Percentiles rank a stretch among this genome's conserved stretches.
Evolutionary conservation across 1,284 basidiomycete species (phyloP).

Genomic region (Leucoagaricus sp.): DNA sequence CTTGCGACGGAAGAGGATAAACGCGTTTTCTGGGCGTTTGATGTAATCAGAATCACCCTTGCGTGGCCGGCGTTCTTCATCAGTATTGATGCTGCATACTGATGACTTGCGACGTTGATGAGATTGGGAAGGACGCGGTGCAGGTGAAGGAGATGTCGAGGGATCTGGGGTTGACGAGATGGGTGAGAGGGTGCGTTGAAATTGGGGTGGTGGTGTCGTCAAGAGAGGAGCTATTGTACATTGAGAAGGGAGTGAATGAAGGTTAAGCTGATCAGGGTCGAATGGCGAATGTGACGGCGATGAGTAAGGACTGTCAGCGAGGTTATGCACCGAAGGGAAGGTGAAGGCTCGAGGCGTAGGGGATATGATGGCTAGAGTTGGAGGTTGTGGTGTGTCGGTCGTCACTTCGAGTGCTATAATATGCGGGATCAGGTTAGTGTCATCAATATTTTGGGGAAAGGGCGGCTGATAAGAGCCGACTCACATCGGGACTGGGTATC

Average conservation of each 20-base stretch:
- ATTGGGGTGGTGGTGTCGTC: constrained; percentile 31
- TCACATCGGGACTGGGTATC: constrained; percentile 65
- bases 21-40: constrained; percentile 80
- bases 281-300: constrained; percentile 68
- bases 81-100: constrained; percentile 44
- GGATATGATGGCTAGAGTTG: constrained; percentile 66
- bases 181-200: constrained; percentile 38
- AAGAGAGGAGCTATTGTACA: constrained; percentile 41
- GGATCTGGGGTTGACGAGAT: constrained; percentile 52
- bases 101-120: constrained; percentile 65
- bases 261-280: constrained; percentile 51
- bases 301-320: constrained; percentile 62
- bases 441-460: constrained; percentile 10
- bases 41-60: constrained; percentile 80
- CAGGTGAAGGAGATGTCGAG: constrained; percentile 21
- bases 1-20: constrained; percentile 77
- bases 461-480: constrained; percentile 28
- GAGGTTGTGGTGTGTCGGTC: constrained; percentile 58
- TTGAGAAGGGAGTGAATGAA: constrained; percentile 49
- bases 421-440: constrained; percentile 28
- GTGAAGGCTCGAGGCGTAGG: constrained; percentile 77
- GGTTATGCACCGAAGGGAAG: constrained; percentile 57
- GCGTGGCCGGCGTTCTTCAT: constrained; percentile 67
- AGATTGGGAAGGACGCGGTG: constrained; percentile 33
- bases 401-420: constrained; percentile 76